Percentiles rank a stretch among this genome's conserved stretches.
Evolutionary conservation across 192 early-diverging fungal genomes (phyloP).

Genomic region (Lobosporangium transversale): DNA sequence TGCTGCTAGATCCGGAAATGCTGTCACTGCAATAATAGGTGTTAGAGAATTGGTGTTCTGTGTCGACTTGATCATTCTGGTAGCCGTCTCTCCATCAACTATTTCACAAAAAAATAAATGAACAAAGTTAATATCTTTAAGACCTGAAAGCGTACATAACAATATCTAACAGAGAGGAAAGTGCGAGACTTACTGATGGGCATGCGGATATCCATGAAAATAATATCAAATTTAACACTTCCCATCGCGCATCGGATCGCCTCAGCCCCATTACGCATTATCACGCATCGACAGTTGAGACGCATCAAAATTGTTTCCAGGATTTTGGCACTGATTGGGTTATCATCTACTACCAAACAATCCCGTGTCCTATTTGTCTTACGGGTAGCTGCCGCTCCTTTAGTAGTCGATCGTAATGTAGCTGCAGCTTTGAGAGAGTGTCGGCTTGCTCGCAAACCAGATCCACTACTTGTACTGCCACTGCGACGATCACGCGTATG

Average conservation of each 20-base stretch:
- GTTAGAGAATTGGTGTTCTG: slow-evolving; percentile 87
- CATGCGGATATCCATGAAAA: slow-evolving; percentile 95
- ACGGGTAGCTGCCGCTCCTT: slow-evolving; percentile 18
- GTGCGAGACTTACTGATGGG: slow-evolving; percentile 79
- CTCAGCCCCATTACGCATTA: slow-evolving; percentile 91
- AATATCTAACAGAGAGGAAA: background rate
- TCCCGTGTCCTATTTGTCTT: slow-evolving; percentile 50
- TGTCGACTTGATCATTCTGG: slow-evolving; percentile 95
- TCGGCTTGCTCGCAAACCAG: slow-evolving; percentile 41
- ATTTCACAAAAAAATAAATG: slow-evolving; percentile 29
- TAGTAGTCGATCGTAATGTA: slow-evolving; percentile 42
- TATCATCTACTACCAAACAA: slow-evolving; percentile 91
- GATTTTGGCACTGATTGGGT: slow-evolving; percentile 89
- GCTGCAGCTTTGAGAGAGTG: slow-evolving; percentile 47
- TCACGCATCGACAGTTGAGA: slow-evolving; percentile 81
- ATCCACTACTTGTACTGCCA: slow-evolving; percentile 37
- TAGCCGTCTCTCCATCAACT: slow-evolving; percentile 92
- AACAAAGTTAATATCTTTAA: too few relatives aligned
- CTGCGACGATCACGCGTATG: slow-evolving; percentile 43
- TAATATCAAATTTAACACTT: slow-evolving; percentile 88
- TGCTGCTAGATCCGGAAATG: slow-evolving; percentile 60
- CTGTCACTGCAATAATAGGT: slow-evolving; percentile 84
- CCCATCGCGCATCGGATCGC: slow-evolving; percentile 91
- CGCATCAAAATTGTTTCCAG: slow-evolving; percentile 87
- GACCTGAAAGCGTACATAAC: background rate